Evolutionary conservation across 1,139 yeast species (phyloP), one percentile per base, ranked within the genome.

Genomic region (Kazachstania sp.): DNA sequence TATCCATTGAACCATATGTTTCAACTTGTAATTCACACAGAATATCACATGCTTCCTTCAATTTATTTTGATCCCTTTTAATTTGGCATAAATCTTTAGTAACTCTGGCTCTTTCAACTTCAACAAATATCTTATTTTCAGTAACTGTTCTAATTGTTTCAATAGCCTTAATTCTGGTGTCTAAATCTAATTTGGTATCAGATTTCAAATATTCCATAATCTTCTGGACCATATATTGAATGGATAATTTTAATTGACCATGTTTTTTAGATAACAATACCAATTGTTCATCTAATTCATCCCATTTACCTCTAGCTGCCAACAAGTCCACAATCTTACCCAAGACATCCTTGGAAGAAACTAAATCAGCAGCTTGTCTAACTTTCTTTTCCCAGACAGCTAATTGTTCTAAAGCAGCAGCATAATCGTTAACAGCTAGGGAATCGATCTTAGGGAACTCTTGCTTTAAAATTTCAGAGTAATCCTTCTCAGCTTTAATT

Each of bases 21-120:
- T 92, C 98, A 45, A 92, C 97, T 70, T 92, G 98, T 61, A 92
- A 72, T 62, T 92, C 97, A 60, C 96, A 88, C 58, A 92, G 74
- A 46, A 90, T 75, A 45, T 90, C 95, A 46, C 90, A 82, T 1
- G 98, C 97, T 55, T 83, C 82, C 62, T 86, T 95, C 62, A 87
- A 78, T 54, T 88, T 78, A 54, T 81, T 79, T 55, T 78, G 75
- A 41, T 73, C 70, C 60, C 80, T 73, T 63, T 81, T 79, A 56
- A 92, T 87, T 55, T 86, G 84, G 19, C 95, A 79, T 59, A 90
- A 75, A 45, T 78, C 79, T 58, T 86, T 80, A 4, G 97, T 86
- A 12, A 86, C 97, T 53, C 88, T 75, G 1, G 98, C 98, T 56
- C 97, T 77, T 69, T 92, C 98, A 34, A 88, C 95, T 70, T 94